Conservation (phyloP, 148 eudicot genomes). For the Rhododendron griersonianum region DNA sequence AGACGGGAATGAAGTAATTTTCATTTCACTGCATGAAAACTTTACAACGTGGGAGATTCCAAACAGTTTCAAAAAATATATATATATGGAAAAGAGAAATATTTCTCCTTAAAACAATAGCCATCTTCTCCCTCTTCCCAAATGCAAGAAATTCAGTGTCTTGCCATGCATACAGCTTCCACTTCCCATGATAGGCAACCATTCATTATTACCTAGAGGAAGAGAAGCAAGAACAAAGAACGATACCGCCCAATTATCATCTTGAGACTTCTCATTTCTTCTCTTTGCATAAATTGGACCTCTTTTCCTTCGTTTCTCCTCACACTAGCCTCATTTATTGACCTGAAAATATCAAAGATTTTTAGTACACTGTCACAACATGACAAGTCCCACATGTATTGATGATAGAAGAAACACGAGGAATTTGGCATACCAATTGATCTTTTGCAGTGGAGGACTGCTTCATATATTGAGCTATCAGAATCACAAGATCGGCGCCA, state of each 20-base stretch:
- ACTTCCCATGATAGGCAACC: not conserved
- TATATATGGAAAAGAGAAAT: not conserved
- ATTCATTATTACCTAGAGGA: not conserved
- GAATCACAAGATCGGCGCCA: conserved; percentile 79
- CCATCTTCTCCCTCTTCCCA: conserved; percentile 1
- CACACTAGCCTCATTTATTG: conserved; percentile 2
- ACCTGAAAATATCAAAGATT: conserved; percentile 11
- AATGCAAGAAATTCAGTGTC: conserved; percentile 8
- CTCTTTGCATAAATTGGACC: not conserved
- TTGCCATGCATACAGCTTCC: not conserved
- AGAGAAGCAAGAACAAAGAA: conserved; percentile 8
- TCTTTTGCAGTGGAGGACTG: conserved; percentile 90
- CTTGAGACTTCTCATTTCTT: conserved; percentile 22
- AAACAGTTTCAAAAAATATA: not conserved
- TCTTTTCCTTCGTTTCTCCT: not conserved
- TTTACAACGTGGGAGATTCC: not conserved
- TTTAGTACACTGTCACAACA: not conserved
- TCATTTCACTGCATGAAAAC: not conserved
- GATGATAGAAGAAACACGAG: not conserved
- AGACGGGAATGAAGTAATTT: not conserved
- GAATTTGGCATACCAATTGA: conserved; percentile 44
- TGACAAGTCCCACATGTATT: not conserved
- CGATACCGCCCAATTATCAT: not conserved
- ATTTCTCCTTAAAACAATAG: not conserved
- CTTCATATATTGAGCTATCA: conserved; percentile 83